Conservation (phyloP, 2,329 filamentous ascomycete species). For the Hirsutella rhossiliensis region DNA sequence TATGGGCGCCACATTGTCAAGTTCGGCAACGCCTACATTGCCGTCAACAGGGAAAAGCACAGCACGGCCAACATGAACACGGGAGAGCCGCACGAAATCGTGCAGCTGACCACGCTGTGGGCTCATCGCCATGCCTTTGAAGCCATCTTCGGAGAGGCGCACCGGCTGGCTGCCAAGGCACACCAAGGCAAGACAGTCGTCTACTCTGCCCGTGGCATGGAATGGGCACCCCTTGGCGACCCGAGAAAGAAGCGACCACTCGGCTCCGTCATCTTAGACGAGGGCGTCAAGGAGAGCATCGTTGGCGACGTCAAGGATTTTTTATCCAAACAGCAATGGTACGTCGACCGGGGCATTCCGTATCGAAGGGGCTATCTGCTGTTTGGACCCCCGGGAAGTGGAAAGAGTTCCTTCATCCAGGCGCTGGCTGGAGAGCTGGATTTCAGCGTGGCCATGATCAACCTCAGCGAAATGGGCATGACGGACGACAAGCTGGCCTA, state of each 20-base stretch:
- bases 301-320: slow-evolving; percentile 77
- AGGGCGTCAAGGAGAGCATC: slow-evolving; percentile 71
- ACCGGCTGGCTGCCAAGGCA: slow-evolving; percentile 63
- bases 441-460: slow-evolving; percentile 86
- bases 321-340: slow-evolving; percentile 69
- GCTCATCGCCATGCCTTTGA: slow-evolving; percentile 82
- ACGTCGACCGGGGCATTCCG: slow-evolving; percentile 86
- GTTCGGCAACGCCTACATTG: slow-evolving; percentile 76
- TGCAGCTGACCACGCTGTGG: slow-evolving; percentile 87
- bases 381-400: slow-evolving; percentile 80
- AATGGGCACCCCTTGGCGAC: slow-evolving; percentile 77
- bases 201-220: slow-evolving; percentile 71
- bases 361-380: slow-evolving; percentile 83
- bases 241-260: slow-evolving; percentile 78
- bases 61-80: slow-evolving; percentile 68
- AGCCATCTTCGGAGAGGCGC: slow-evolving; percentile 78
- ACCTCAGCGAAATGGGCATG: slow-evolving; percentile 78
- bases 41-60: slow-evolving; percentile 78
- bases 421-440: slow-evolving; percentile 86
- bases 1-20: slow-evolving; percentile 82
- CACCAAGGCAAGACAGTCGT: slow-evolving; percentile 90
- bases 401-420: slow-evolving; percentile 94
- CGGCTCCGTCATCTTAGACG: slow-evolving; percentile 74
- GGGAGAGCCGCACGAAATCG: slow-evolving; percentile 86
- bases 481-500: slow-evolving; percentile 84